Conservation (phyloP, 2,329 filamentous ascomycete species). For the Colletotrichum lini region DNA sequence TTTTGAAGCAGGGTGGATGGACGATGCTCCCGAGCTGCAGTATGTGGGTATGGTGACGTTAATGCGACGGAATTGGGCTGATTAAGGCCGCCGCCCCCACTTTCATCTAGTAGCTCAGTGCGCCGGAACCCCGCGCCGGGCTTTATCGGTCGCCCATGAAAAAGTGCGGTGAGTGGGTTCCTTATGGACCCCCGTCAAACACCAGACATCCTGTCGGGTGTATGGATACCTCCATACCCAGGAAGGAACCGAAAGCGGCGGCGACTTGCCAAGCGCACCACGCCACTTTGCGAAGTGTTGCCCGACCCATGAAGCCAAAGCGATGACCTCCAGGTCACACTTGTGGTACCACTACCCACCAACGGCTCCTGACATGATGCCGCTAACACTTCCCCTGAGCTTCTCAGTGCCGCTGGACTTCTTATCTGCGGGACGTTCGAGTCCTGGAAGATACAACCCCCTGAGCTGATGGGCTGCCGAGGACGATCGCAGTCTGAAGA, state of each 20-base stretch:
- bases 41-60: slow-evolving; percentile 14
- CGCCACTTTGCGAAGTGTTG: slow-evolving; percentile 15
- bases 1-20: slow-evolving; percentile 14
- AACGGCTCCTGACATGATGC: slow-evolving; percentile 1
- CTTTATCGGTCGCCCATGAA: slow-evolving; percentile 8
- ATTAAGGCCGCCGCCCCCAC: background rate
- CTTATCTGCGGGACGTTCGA: background rate
- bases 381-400: background rate
- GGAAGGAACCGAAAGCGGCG: background rate
- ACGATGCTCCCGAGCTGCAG: slow-evolving; percentile 10
- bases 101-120: background rate
- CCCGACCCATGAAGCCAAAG: background rate
- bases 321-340: background rate
- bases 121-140: slow-evolving; percentile 33
- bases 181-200: slow-evolving; percentile 23
- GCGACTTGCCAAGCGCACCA: slow-evolving; percentile 6
- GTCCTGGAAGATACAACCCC: background rate
- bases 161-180: slow-evolving; percentile 5
- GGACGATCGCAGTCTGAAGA: background rate
- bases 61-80: background rate
- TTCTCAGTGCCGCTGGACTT: background rate
- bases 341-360: slow-evolving; percentile 31
- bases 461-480: background rate
- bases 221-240: slow-evolving; percentile 7
- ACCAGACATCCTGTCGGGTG: slow-evolving; percentile 12